These are phyloP conservation scores for Pleurotus tuber-regium DNA, from an alignment of 768 basidiomycete species.

Conservation along the genomic window DNA sequence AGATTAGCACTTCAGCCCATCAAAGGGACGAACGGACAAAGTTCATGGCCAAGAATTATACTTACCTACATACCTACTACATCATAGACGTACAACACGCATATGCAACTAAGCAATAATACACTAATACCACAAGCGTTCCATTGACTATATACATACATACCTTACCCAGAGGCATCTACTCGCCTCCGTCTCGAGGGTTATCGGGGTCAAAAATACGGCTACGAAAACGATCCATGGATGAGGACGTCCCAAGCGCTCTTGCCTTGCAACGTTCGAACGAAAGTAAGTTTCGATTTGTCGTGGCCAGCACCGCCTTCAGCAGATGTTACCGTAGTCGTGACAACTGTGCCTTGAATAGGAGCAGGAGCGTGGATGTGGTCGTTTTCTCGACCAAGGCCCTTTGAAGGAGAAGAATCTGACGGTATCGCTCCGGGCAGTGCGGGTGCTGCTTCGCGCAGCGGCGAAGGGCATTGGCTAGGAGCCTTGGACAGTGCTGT, in stretches of 20 bases:
- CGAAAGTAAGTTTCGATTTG: slow-evolving; percentile 44
- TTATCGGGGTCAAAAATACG: too few species aligned
- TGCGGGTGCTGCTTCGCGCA: not conserved
- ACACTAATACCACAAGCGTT: too few species aligned
- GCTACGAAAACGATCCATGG: slow-evolving; percentile 62
- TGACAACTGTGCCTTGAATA: slow-evolving; percentile 14
- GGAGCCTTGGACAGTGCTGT: slow-evolving; percentile 1
- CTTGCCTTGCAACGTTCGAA: slow-evolving; percentile 58
- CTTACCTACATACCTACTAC: too few species aligned
- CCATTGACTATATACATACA: too few species aligned
- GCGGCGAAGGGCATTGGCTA: slow-evolving; percentile 4
- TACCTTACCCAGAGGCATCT: too few species aligned
- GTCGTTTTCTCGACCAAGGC: too few species aligned
- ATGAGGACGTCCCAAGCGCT: slow-evolving; percentile 68
- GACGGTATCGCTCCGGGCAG: not conserved
- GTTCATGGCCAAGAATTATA: too few species aligned
- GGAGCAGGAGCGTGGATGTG: slow-evolving; percentile 17
- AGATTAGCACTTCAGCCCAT: too few species aligned
- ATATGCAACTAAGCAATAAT: too few species aligned
- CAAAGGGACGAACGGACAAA: too few species aligned
- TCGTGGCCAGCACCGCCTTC: slow-evolving; percentile 15
- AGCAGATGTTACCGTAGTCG: slow-evolving; percentile 9
- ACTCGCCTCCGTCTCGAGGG: too few species aligned
- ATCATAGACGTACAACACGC: too few species aligned
- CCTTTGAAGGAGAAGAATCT: not conserved